These are phyloP conservation scores for Rhizopus microsporus DNA, from an alignment of 371 early-diverging fungal genomes.

Conservation along the genomic window DNA sequence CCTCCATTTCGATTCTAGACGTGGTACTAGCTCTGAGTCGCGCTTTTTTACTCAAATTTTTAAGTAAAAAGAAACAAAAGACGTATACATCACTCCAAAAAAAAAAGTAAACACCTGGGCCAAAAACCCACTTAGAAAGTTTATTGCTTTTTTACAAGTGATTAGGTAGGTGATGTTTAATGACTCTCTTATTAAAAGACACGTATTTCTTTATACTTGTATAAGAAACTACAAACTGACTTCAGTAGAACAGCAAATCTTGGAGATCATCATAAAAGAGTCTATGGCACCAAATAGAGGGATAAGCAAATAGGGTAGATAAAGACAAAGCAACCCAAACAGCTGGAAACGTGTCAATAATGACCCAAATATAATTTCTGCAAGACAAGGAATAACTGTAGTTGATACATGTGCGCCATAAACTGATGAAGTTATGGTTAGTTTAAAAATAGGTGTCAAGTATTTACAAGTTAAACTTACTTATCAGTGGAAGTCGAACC, in stretches of 20 bases:
- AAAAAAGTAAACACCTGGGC: too few species aligned
- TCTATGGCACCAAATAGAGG: slow-evolving; percentile 19
- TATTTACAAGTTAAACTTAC: slow-evolving; percentile 9
- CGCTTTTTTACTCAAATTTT: too few species aligned
- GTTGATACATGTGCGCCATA: slow-evolving; percentile 28
- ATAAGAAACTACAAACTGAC: too few species aligned
- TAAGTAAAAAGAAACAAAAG: too few species aligned
- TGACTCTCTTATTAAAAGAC: too few species aligned
- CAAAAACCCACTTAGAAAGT: too few species aligned
- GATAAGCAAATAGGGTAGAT: slow-evolving; percentile 23
- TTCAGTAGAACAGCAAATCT: not conserved
- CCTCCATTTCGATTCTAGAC: too few species aligned
- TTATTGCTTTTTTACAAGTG: too few species aligned
- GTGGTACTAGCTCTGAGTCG: too few species aligned
- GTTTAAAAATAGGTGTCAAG: not conserved
- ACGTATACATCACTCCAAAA: too few species aligned
- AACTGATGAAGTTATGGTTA: slow-evolving; percentile 5
- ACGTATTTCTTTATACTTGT: too few species aligned
- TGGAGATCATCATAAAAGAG: not conserved
- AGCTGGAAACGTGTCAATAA: slow-evolving; percentile 11
- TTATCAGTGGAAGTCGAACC: slow-evolving; percentile 27
- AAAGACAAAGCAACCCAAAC: slow-evolving; percentile 13
- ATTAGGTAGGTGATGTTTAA: too few species aligned
- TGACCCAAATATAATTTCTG: slow-evolving; percentile 11
- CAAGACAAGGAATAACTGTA: slow-evolving; percentile 23